Conservation (phyloP, 1,284 basidiomycete genomes). For the Irpex sp. region DNA sequence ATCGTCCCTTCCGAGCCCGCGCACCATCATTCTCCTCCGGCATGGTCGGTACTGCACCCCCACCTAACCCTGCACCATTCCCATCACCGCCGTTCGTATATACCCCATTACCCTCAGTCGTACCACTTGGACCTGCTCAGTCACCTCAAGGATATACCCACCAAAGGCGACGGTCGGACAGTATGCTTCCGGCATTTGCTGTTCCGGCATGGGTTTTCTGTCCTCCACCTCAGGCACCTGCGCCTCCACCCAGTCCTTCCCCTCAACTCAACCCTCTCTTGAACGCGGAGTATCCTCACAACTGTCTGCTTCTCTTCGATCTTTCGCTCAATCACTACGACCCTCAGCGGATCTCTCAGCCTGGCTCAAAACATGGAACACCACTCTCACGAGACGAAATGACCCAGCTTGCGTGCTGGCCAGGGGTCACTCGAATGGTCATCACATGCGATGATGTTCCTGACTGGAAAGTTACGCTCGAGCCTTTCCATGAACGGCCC, state of each 20-base stretch:
- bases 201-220: slow-evolving; percentile 20
- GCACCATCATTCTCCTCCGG: slow-evolving; percentile 29
- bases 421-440: slow-evolving; percentile 49
- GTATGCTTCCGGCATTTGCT: slow-evolving; percentile 23
- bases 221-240: slow-evolving; percentile 17
- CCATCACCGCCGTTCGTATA: slow-evolving; percentile 26
- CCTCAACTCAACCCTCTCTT: slow-evolving; percentile 50
- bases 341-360: slow-evolving; percentile 38
- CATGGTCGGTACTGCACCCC: slow-evolving; percentile 19
- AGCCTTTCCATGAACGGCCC: slow-evolving; percentile 26
- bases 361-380: slow-evolving; percentile 30
- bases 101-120: slow-evolving; percentile 22
- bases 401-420: slow-evolving; percentile 51
- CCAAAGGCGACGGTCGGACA: slow-evolving; percentile 28
- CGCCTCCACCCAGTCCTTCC: slow-evolving; percentile 16
- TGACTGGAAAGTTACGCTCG: slow-evolving; percentile 58
- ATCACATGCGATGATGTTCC: slow-evolving; percentile 56
- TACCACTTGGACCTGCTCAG: slow-evolving; percentile 14
- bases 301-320: slow-evolving; percentile 48
- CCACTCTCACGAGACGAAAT: slow-evolving; percentile 42
- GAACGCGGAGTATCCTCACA: slow-evolving; percentile 44
- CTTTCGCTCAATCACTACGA: slow-evolving; percentile 43
- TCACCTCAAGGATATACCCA: slow-evolving; percentile 16
- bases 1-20: slow-evolving; percentile 15
- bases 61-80: slow-evolving; percentile 24